Evolutionary conservation across 441 rosid genomes (phyloP).

Genomic region (Pelargonium fulgidum): DNA sequence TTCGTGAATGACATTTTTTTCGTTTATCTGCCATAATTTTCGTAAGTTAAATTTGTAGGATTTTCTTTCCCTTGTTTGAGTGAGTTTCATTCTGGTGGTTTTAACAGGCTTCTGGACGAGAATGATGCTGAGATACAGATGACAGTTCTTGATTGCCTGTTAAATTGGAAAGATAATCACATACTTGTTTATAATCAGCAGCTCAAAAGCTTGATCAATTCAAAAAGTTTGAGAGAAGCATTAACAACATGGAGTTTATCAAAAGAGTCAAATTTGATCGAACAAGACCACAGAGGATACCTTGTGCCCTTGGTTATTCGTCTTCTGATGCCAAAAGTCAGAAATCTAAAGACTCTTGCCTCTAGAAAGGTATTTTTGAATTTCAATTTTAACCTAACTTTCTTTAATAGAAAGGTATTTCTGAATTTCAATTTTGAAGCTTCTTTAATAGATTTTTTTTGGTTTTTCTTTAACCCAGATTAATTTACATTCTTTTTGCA

Average conservation of each 20-base stretch:
- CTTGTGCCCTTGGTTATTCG: slow-evolving; percentile 61
- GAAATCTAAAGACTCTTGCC: slow-evolving; percentile 71
- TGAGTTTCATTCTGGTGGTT: slow-evolving; percentile 21
- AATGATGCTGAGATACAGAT: slow-evolving; percentile 77
- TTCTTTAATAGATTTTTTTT: not conserved
- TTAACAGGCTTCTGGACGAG: slow-evolving; percentile 79
- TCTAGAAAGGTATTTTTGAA: slow-evolving; percentile 64
- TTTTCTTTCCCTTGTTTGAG: slow-evolving; percentile 10
- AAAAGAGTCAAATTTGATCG: slow-evolving; percentile 47
- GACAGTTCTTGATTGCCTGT: slow-evolving; percentile 78
- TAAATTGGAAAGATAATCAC: slow-evolving; percentile 70
- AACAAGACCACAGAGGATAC: slow-evolving; percentile 56
- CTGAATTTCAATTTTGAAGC: slow-evolving; percentile 1
- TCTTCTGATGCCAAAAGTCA: slow-evolving; percentile 77
- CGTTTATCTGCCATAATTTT: not conserved
- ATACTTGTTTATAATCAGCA: slow-evolving; percentile 70
- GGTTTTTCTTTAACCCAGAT: slow-evolving; percentile 2
- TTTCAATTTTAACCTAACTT: slow-evolving; percentile 6
- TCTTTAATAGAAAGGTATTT: slow-evolving; percentile 43
- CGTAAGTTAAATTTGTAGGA: not conserved
- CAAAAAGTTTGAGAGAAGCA: slow-evolving; percentile 74
- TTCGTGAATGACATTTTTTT: slow-evolving; percentile 15
- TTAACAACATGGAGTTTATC: slow-evolving; percentile 86
- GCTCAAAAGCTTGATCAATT: slow-evolving; percentile 70
- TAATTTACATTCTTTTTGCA: slow-evolving; percentile 26